Evolutionary conservation across 176 grass and related monocot species (phyloP), one percentile per base, ranked within the genome.

Genomic region (Lolium rigidum): DNA sequence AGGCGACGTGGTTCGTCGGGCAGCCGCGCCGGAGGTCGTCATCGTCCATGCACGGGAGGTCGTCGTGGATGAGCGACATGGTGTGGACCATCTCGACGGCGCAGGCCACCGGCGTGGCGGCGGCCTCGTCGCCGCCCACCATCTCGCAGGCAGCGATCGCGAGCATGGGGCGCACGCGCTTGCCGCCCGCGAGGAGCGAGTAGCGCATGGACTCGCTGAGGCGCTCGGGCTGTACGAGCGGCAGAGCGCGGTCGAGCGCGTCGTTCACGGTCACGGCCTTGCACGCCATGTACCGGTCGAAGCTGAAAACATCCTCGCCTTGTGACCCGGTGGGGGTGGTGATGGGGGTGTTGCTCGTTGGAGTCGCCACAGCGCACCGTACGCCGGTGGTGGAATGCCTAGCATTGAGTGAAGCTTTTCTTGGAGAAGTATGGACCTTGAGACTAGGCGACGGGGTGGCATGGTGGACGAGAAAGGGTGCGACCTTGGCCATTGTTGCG

Each of bases 41-140:
- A 46, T 76, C 48, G 72, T 76, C 72, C 72, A 76, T 76, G 48
- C 72, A 76, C 14, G 72, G 72, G 72, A 76, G 72, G 47, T 76
- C 72, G 48, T 76, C 72, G 72, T 76, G 72, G 48, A 76, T 50
- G 72, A 76, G 72, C 72, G 72, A 76, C 72, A 76, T 76, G 72
- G 72, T 50, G 72, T 76, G 72, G 47, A 76, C 72, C 72, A 76
- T 76, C 72, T 76, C 72, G 72, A 76, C 72, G 24, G 72, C 72
- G 72, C 72, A 76, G 72, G 72, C 72, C 14, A 76, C 72, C 6
- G 72, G 72, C 22, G 15, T 3, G 24, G 72, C 72, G 47, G 24
- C 72, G 14, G 72, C 72, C 72, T 50, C 22, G 72, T 17, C 7
- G 72, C 72, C 48, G 24, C 72, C 47, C 72, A 76, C 47, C 72